A percentile compares a stretch with the other conserved stretches of the same genome.
These are phyloP conservation scores for Hericium coralloides DNA, from an alignment of 768 basidiomycete species.

Conservation along the genomic window DNA sequence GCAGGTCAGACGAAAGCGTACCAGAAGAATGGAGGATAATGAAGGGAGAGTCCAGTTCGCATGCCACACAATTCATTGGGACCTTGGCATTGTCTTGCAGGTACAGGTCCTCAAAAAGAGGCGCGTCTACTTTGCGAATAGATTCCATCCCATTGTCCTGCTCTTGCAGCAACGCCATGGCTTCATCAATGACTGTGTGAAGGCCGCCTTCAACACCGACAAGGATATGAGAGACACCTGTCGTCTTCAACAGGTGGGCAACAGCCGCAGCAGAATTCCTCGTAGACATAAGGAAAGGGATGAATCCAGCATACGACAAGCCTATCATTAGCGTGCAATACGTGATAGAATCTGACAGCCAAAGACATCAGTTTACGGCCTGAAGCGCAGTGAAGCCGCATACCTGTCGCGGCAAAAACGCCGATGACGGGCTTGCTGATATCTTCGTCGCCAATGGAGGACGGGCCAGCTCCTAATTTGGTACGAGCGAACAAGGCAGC, in stretches of 20 bases:
- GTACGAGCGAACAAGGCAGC: conserved; percentile 6
- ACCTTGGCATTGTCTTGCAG: background rate
- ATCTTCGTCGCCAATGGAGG: conserved; percentile 5
- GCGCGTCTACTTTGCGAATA: background rate
- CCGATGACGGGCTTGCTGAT: conserved; percentile 6
- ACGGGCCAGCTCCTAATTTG: background rate
- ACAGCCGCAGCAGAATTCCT: conserved; percentile 1
- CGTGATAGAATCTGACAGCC: conserved; percentile 13
- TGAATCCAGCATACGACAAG: background rate
- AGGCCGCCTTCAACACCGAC: background rate
- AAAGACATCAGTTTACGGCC: background rate
- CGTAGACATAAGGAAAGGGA: background rate
- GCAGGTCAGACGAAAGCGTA: background rate
- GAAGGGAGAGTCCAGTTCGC: background rate
- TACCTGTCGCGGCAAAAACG: conserved; percentile 6
- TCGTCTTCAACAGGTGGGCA: background rate
- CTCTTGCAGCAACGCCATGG: background rate
- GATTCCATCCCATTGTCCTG: background rate
- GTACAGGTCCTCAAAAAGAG: background rate
- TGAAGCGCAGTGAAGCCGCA: background rate
- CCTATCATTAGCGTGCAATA: conserved; percentile 21
- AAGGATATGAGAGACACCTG: background rate
- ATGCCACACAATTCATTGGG: background rate
- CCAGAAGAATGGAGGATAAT: background rate
- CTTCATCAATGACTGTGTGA: background rate